A percentile compares a stretch with the other conserved stretches of the same genome.
Conservation (phyloP, 345 rosid species). For the Eucalyptus marginata region DNA sequence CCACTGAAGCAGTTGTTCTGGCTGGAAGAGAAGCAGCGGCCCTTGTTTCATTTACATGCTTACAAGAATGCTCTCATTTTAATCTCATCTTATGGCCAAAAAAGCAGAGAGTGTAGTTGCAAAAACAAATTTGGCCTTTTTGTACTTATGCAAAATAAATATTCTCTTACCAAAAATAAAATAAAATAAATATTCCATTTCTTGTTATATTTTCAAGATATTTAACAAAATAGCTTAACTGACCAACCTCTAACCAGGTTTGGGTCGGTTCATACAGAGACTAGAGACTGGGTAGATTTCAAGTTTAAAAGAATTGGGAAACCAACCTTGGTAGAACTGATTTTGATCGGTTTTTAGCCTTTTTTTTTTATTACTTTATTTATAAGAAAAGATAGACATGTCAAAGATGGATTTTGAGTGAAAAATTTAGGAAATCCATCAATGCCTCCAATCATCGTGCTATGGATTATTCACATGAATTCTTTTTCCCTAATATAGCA, state of each 20-base stretch:
- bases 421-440: background rate
- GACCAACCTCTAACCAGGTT: rapidly evolving
- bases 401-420: background rate
- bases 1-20: background rate
- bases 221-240: background rate
- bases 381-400: background rate
- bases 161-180: background rate
- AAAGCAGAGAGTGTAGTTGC: background rate
- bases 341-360: background rate
- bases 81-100: background rate
- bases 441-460: background rate
- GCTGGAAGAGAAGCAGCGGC: background rate
- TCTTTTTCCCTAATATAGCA: background rate
- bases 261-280: rapidly evolving
- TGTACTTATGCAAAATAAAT: background rate
- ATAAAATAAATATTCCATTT: background rate
- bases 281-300: background rate
- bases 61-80: background rate
- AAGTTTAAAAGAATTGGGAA: background rate
- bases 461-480: background rate
- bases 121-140: background rate
- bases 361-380: background rate
- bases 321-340: background rate
- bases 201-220: background rate
- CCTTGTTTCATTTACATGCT: background rate